Evolutionary conservation across 306 rosid genomes (phyloP), one percentile per base, ranked within the genome.

Genomic region (Sophora flavescens): DNA sequence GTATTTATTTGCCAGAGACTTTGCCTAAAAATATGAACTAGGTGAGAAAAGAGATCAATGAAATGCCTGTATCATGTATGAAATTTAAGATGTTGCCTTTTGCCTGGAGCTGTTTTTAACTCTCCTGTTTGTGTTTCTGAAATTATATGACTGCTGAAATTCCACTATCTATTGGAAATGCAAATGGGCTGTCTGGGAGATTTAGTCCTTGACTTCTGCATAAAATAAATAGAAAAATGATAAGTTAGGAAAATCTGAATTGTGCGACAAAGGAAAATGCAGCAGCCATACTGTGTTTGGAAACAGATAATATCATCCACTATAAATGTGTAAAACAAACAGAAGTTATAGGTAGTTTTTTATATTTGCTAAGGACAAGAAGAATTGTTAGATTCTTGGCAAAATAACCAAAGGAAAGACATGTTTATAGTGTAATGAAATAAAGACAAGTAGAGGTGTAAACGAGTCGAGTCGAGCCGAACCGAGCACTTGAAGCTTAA

Each of bases 171-270:
- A 54, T 4, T 53, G 81, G 68, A 69, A 76, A 82, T 50, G 90
- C 77, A 69, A 92, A 92, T 8, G 97, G 95, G 87, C 96, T 87
- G 61, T 92, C 96, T 1, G 96, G 97, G 30, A 92, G 90, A 68
- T 92, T 72, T 45, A 88, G 75, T 48, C 83, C 91, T 82, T 85
- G 86, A 56, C 85, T 82, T 88, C 88, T 75, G 71, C 53, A 77
- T 28, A 8, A 47, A 48, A 67, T 48, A 57, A 41, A 33, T 7
- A 75, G 0, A 53, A 64, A 5, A 41, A 53, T 8, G 60, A 3
- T 41, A 6, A 59, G 6, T 22, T 22, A 30, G 32, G 32, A 30
- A 70, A 59, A 12, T 64, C 14, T 68, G 6, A 11, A 41, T 39
- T 47, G 10, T 26, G 45, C 17, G 38, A 52, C 22, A 0, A 2